Conservation (phyloP, 805 yeast genomes). For the Candida qinlingensis region DNA sequence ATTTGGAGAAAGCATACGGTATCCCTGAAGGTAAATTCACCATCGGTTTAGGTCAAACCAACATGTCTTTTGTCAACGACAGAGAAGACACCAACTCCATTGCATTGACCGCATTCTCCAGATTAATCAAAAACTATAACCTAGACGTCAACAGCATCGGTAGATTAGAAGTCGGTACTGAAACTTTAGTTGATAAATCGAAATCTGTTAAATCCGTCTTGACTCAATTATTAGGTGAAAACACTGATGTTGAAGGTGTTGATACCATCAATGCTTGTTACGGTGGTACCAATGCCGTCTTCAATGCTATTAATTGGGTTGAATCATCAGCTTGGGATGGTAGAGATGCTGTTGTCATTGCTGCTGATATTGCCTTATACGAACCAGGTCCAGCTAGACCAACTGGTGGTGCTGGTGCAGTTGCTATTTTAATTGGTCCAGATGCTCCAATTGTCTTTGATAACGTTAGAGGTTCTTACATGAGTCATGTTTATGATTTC, state of each 20-base stretch:
- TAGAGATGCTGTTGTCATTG: constrained; percentile 92
- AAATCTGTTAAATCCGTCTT: constrained; percentile 93
- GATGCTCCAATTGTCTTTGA: constrained; percentile 97
- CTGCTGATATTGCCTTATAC: constrained; percentile 97
- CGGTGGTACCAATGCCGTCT: constrained; percentile 95
- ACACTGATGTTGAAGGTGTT: constrained; percentile 90
- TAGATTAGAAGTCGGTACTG: constrained; percentile 97
- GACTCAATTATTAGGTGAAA: constrained; percentile 88
- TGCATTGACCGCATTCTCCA: constrained; percentile 80
- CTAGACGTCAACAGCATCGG: constrained; percentile 81
- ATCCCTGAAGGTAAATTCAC: constrained; percentile 95
- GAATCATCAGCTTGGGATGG: constrained; percentile 98
- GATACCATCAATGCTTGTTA: constrained; percentile 97
- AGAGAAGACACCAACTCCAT: constrained; percentile 96
- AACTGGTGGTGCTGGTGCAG: constrained; percentile 98
- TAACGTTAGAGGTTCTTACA: constrained; percentile 80
- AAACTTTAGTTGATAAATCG: constrained; percentile 93
- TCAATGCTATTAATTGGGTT: constrained; percentile 93
- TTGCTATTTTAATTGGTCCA: constrained; percentile 92
- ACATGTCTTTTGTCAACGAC: constrained; percentile 96
- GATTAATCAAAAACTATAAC: constrained; percentile 72
- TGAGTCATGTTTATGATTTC: constrained; percentile 97
- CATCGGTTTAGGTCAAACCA: constrained; percentile 97
- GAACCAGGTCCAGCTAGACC: constrained; percentile 98
- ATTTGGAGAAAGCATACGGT: constrained; percentile 77